These are phyloP conservation scores for Lentinula boryana DNA, from an alignment of 768 basidiomycete species.

Conservation along the genomic window DNA sequence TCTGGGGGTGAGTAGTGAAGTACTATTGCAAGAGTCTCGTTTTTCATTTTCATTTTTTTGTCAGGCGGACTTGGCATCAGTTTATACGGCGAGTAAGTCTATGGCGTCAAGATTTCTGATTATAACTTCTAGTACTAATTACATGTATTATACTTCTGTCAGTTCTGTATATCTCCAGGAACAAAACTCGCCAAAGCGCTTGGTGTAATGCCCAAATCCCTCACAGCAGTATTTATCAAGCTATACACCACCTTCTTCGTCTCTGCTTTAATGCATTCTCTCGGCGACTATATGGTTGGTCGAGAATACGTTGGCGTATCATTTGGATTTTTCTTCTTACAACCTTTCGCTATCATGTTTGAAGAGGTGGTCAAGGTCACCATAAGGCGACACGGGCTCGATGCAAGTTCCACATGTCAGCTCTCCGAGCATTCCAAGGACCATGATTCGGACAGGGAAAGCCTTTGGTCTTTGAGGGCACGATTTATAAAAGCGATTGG, in stretches of 20 bases:
- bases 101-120: too few relatives aligned
- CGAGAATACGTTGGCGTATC: conserved; percentile 13
- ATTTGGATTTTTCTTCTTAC: conserved; percentile 21
- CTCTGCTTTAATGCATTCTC: conserved; percentile 22
- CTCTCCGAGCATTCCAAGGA: not conserved
- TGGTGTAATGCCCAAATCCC: conserved; percentile 14
- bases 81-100: conserved; percentile 16
- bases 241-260: conserved; percentile 20
- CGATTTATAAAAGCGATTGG: not conserved
- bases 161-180: conserved; percentile 17
- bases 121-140: not conserved
- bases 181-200: conserved; percentile 9
- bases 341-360: conserved; percentile 22
- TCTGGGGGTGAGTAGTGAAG: conserved; percentile 22
- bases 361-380: conserved; percentile 20
- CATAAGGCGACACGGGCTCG: not conserved
- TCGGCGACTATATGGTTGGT: conserved; percentile 21
- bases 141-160: not conserved
- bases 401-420: not conserved
- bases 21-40: not conserved
- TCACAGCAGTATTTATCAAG: conserved; percentile 17
- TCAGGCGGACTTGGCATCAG: conserved; percentile 23
- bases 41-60: not conserved
- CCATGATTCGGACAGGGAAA: not conserved
- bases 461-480: not conserved